Evolutionary conservation across 805 yeast genomes (phyloP), one percentile per base, ranked within the genome.

Genomic region (Candida tallmaniae): DNA sequence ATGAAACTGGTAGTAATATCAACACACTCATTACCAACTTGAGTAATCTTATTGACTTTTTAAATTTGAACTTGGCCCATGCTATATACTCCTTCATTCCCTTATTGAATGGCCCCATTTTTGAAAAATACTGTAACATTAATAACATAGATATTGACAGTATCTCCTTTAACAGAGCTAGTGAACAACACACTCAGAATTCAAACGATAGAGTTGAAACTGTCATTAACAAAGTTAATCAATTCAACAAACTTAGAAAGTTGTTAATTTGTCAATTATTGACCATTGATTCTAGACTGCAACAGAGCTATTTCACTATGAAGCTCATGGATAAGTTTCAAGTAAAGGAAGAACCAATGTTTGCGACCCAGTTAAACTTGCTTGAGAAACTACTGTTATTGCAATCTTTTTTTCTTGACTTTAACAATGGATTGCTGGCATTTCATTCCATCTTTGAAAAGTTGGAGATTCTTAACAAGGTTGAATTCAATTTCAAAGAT

Each of bases 51-150:
- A 47, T 67, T 20, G 35, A 45, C 18, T 52, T 61, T 18, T 40
- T 64, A 25, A 50, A 48, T 15, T 43, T 58, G 33, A 58, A 60
- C 38, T 33, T 60, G 20, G 54, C 41, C 34, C 32, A 40, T n/a
- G 56, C 62, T 3, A 54, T 62, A 11, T 32, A 46, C 6, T 51
- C 51, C 14, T 41, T 64, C 6, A 35, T 66, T 2, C 64, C 68
- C 0, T 38, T 44, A 17, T 37, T 61, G 21, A 63, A 66, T 39
- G 71, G 73, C 1, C 57, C 54, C 1, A 42, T 56, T 7, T 47
- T 67, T 18, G 69, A 67, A 37, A 59, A 62, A 40, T 66, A 64
- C 37, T 63, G 69, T 36, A 45, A 46, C 15, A 55, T 65, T n/a
- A 64, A 67, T 38, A 53, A 57, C 26, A 51, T 66, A 10, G 52